Evolutionary conservation across 2,329 filamentous ascomycete species (phyloP).

Genomic region (Aspergillus sp.): DNA sequence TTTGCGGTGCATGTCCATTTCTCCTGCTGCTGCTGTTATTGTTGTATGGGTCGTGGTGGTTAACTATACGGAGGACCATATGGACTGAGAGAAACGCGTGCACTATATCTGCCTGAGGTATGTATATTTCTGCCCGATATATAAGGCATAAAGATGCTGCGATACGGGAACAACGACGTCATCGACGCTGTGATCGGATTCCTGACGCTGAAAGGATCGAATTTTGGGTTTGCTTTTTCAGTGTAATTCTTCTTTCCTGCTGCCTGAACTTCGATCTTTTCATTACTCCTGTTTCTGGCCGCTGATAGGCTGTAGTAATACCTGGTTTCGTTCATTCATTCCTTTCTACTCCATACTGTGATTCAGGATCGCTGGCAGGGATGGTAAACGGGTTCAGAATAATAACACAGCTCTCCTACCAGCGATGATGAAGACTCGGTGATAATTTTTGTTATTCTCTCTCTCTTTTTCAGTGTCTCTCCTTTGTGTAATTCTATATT

Average conservation of each 20-base stretch:
- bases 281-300: neutral
- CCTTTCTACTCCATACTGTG: neutral
- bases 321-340: neutral
- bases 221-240: too few relatives aligned
- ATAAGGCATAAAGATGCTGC: too few relatives aligned
- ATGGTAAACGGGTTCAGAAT: too few relatives aligned
- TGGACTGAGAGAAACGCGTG: too few relatives aligned
- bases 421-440: neutral
- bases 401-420: too few relatives aligned
- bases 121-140: too few relatives aligned
- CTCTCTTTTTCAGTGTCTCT: neutral
- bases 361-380: neutral
- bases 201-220: too few relatives aligned
- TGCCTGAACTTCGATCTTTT: neutral
- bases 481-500: neutral
- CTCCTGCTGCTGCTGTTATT: slow-evolving; percentile 1
- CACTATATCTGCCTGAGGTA: too few relatives aligned
- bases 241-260: neutral
- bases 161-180: too few relatives aligned
- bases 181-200: too few relatives aligned
- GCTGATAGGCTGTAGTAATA: too few relatives aligned
- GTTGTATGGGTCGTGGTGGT: slow-evolving; percentile 13
- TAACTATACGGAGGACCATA: neutral
- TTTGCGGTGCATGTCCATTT: slow-evolving; percentile 33
- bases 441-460: neutral